Percentiles rank a stretch among this genome's conserved stretches.
Evolutionary conservation across 441 rosid species (phyloP).

Genomic region (Sinapis alba): DNA sequence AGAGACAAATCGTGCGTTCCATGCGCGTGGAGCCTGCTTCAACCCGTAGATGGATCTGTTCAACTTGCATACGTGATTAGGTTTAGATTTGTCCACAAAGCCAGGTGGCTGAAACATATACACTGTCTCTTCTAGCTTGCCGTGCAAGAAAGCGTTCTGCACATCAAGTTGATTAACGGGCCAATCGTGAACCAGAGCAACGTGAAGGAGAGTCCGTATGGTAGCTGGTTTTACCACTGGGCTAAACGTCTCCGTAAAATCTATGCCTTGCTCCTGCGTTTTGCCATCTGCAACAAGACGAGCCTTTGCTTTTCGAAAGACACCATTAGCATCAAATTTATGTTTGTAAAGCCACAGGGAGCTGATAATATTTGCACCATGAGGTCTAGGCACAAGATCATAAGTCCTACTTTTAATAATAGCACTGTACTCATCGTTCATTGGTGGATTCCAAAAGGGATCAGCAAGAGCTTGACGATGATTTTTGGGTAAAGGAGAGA

Average conservation of each 20-base stretch:
- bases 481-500: not conserved
- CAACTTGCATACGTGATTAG: not conserved
- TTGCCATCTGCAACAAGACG: not conserved
- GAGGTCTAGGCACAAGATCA: not conserved
- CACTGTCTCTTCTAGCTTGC: not conserved
- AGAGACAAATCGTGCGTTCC: not conserved
- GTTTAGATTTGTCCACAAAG: not conserved
- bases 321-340: not conserved
- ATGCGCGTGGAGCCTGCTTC: not conserved
- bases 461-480: not conserved
- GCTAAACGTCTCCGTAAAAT: not conserved
- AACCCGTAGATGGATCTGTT: not conserved
- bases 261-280: not conserved
- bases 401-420: not conserved
- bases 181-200: not conserved
- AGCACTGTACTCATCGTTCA: not conserved
- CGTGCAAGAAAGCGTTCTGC: not conserved
- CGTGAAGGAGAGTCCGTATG: not conserved
- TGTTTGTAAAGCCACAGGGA: not conserved
- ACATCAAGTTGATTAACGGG: not conserved
- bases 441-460: not conserved
- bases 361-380: not conserved
- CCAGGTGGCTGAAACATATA: not conserved
- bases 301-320: not conserved
- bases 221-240: not conserved